Evolutionary conservation across 306 rosid genomes (phyloP), one percentile per base, ranked within the genome.

Genomic region (Corylus americana): DNA sequence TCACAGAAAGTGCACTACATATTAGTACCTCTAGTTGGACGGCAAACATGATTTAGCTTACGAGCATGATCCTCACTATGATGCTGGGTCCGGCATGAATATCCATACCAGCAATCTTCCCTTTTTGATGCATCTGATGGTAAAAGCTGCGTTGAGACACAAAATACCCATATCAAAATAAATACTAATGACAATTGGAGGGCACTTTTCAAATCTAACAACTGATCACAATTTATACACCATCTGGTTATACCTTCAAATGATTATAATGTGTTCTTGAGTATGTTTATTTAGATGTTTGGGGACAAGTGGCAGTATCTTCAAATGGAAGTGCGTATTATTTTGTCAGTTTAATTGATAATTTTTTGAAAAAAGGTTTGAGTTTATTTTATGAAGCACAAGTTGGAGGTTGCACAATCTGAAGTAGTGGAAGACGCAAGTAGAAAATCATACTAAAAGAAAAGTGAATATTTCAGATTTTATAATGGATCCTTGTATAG

Each of bases 61-160:
- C 90, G 88, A 78, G 98, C 97, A 79, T 95, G 98, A 1, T 91
- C 94, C 31, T 84, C 90, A 12, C 79, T 92, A 12, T 88, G 97
- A 83, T 92, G 98, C 51, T 95, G 98, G 18, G 98, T 95, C 44
- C 97, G 86, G 72, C 98, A 95, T 71, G 89, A 85, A 79, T 89
- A 90, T 81, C 98, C 98, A 83, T 95, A 91, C 98, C 98, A 95
- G 87, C 98, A 95, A 91, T 95, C 90, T 45, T 90, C 94, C 84
- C 97, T 90, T 31, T 70, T 82, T 18, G 78, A 55, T 63, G 90
- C 94, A 20, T 86, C 97, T 0, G 79, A 73, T 13, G 97, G 95
- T 29, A 92, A 79, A 79, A 72, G 82, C 91, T 89, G 51, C 73
- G 14, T 29, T 10, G 20, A 69, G 11, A 44, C 27, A 11, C 16